Evolutionary conservation across 1,284 basidiomycete genomes (phyloP).

Genomic region (Serendipita sp.): DNA sequence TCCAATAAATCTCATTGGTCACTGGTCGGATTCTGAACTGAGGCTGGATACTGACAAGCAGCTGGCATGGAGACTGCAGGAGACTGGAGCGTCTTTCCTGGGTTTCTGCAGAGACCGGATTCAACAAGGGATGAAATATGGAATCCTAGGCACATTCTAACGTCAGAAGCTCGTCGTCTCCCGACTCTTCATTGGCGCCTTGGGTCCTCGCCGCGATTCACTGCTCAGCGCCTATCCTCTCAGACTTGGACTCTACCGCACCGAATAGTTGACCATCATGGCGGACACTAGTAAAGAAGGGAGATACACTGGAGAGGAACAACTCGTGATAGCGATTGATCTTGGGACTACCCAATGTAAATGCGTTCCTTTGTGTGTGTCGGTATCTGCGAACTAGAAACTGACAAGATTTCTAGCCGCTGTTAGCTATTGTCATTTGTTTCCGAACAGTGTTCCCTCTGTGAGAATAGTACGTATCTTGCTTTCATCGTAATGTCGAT

Average conservation of each 20-base stretch:
- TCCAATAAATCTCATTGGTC: too few relatives aligned
- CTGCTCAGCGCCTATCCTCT: neutral
- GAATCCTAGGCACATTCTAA: too few relatives aligned
- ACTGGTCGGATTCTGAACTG: too few relatives aligned
- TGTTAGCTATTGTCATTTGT: slow-evolving; percentile 6
- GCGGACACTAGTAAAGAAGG: neutral
- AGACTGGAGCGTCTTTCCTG: too few relatives aligned
- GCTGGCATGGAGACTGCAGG: too few relatives aligned
- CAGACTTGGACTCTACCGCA: neutral
- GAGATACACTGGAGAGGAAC: slow-evolving; percentile 7
- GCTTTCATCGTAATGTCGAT: neutral
- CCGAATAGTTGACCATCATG: neutral
- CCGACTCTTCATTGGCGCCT: neutral
- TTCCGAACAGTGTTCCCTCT: neutral
- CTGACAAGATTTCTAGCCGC: neutral
- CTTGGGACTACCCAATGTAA: slow-evolving; percentile 6
- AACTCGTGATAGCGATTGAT: slow-evolving; percentile 7
- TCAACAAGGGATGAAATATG: too few relatives aligned
- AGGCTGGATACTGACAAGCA: too few relatives aligned
- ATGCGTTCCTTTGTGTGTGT: neutral
- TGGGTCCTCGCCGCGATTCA: neutral
- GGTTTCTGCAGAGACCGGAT: too few relatives aligned
- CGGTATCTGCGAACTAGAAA: neutral
- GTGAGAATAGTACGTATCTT: slow-evolving; percentile 2
- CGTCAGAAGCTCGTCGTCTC: too few relatives aligned